Evolutionary conservation across 1,139 yeast species (phyloP), one percentile per base, ranked within the genome.

Genomic region (Saccharomyces hybrid): DNA sequence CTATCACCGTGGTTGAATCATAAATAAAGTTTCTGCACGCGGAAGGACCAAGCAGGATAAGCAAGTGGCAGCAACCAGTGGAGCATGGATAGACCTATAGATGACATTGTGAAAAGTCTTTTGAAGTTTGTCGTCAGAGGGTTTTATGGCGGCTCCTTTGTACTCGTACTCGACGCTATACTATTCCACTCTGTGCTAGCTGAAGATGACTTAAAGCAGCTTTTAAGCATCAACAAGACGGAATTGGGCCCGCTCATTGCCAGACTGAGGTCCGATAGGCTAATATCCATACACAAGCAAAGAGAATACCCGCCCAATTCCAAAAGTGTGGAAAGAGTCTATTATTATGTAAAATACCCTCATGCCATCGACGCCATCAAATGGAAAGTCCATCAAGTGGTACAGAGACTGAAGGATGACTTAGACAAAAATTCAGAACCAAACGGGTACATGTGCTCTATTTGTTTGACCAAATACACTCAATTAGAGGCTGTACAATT

Each of bases 281-380:
- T 93, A 53, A 66, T 86, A 21, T 76, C 81, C 21, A 75, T 76
- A 32, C 91, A 87, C 62, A 76, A 83, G 34, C 96, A 90, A 69
- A 84, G 88, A 70, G 97, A 89, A 70, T 96, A 87, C 56, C 88
- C 85, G 50, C 78, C 80, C 5, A 86, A 83, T 58, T 86, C 80
- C 61, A 78, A 96, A 58, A 81, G 87, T 54, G 76, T 78, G 48
- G 80, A 88, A 21, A 78, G 91, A 66, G 86, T 95, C 0, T 93
- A 90, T 69, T 93, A 84, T 71, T 93, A 81, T 68, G 84, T 93
- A 55, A 97, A 89, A 66, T 83, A 82, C 67, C 89, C 97, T 1
- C 96, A 90, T 68, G 96, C 98, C 1, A 88, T 95, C 50, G 99
- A 93, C 72, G 83, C 97, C 14, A 84, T 93, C 68, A 93, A 95